Conservation (phyloP, 1,284 basidiomycete genomes). For the Testicularia cyperi region DNA sequence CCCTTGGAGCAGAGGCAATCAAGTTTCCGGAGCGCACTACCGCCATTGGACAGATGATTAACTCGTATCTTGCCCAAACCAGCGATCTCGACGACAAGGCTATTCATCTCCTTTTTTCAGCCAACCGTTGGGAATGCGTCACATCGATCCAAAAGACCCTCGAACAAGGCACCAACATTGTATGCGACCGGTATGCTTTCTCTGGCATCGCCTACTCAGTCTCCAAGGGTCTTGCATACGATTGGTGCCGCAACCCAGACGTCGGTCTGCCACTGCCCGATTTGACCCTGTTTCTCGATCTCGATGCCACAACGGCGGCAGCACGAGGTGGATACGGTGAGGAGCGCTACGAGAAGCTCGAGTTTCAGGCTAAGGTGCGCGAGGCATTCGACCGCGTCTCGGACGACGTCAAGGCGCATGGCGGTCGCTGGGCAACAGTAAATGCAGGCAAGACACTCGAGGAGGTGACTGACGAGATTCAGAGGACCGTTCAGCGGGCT, state of each 20-base stretch:
- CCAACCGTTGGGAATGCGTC: slow-evolving; percentile 85
- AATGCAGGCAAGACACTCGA: slow-evolving; percentile 49
- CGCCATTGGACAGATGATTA: slow-evolving; percentile 86
- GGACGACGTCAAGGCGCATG: slow-evolving; percentile 28
- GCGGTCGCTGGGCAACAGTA: slow-evolving; percentile 44
- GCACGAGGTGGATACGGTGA: slow-evolving; percentile 82
- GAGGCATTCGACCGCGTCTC: slow-evolving; percentile 44
- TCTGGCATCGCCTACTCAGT: slow-evolving; percentile 93
- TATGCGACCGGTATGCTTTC: slow-evolving; percentile 95
- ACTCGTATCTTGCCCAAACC: slow-evolving; percentile 79
- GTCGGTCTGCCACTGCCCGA: slow-evolving; percentile 84
- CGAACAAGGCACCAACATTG: slow-evolving; percentile 70
- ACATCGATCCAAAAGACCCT: slow-evolving; percentile 63
- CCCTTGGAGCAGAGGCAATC: slow-evolving; percentile 40
- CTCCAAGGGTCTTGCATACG: slow-evolving; percentile 71
- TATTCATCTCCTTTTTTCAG: slow-evolving; percentile 91
- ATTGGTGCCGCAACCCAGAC: slow-evolving; percentile 85
- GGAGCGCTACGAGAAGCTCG: slow-evolving; percentile 68
- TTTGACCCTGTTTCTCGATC: slow-evolving; percentile 80
- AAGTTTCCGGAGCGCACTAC: slow-evolving; percentile 76
- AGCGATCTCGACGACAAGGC: slow-evolving; percentile 86
- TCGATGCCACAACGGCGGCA: slow-evolving; percentile 72
- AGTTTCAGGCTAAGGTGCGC: slow-evolving; percentile 59
- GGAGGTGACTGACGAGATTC: slow-evolving; percentile 49
- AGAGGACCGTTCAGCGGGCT: slow-evolving; percentile 19